A percentile compares a stretch with the other conserved stretches of the same genome.
These are phyloP conservation scores for Phytophthora megakarya DNA, from an alignment of 352 stramenopile species.

Conservation along the genomic window DNA sequence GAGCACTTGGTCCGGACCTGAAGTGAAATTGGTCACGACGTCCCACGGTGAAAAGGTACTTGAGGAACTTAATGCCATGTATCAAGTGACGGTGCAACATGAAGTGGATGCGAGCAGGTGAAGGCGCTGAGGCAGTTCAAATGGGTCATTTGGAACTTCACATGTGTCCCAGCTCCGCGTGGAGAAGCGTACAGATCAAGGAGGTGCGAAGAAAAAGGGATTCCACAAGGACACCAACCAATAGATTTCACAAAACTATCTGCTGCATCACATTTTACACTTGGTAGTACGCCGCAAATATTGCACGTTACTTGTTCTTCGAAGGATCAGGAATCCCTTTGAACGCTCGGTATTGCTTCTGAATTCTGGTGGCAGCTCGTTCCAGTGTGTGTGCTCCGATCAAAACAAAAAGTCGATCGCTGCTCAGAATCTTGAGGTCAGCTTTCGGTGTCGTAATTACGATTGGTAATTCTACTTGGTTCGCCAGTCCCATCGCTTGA, in stretches of 20 bases:
- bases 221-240: slow-evolving; percentile 96
- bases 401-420: slow-evolving; percentile 73
- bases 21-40: slow-evolving; percentile 83
- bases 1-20: slow-evolving; percentile 43
- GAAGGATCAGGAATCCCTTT: slow-evolving; percentile 22
- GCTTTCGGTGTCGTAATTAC: slow-evolving; percentile 74
- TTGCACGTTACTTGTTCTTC: slow-evolving; percentile 8
- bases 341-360: slow-evolving; percentile 48
- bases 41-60: slow-evolving; percentile 91
- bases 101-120: slow-evolving; percentile 93
- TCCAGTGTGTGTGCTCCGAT: slow-evolving; percentile 75
- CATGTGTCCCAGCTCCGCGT: slow-evolving; percentile 88
- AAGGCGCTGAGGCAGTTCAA: slow-evolving; percentile 80
- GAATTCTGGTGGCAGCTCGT: slow-evolving; percentile 62
- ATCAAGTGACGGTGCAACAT: slow-evolving; percentile 79
- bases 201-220: no score
- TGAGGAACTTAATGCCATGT: slow-evolving; percentile 60
- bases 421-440: slow-evolving; percentile 52
- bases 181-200: slow-evolving; percentile 95
- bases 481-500: slow-evolving; percentile 44
- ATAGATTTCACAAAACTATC: slow-evolving; percentile 19
- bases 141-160: slow-evolving; percentile 97
- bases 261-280: background rate
- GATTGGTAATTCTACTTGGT: slow-evolving; percentile 66
- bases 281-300: no score